These are phyloP conservation scores for Raffaelea ambrosiae DNA, from an alignment of 2,329 filamentous ascomycete genomes.

Conservation along the genomic window DNA sequence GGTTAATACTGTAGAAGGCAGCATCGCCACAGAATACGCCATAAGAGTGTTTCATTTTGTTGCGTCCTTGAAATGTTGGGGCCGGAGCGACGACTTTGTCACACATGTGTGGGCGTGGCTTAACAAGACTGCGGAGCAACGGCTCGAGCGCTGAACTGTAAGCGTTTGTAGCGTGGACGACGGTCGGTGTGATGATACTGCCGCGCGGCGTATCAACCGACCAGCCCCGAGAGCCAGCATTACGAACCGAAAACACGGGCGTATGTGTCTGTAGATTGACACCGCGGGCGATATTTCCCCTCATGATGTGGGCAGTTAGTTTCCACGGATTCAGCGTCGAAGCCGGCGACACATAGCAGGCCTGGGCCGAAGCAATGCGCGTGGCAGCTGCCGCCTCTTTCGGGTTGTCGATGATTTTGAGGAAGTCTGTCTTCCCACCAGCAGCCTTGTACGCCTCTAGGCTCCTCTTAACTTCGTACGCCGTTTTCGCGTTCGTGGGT, in stretches of 20 bases:
- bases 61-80: background rate
- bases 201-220: background rate
- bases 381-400: background rate
- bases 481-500: background rate
- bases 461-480: background rate
- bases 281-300: background rate
- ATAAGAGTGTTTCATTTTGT: background rate
- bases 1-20: constrained; percentile 3
- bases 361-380: background rate
- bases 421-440: background rate
- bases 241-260: background rate
- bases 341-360: constrained; percentile 1
- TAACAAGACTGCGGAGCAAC: constrained; percentile 1
- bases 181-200: background rate
- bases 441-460: background rate
- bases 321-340: constrained; percentile 5
- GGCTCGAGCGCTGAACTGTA: constrained; percentile 3
- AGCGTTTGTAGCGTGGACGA: constrained; percentile 4
- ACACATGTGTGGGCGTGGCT: constrained; percentile 3
- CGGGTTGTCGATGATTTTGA: background rate
- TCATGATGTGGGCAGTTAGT: constrained; percentile 2
- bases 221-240: background rate
- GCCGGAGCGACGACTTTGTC: constrained; percentile 2
- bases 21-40: background rate
- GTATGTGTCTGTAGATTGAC: constrained; percentile 3